Percentiles rank a stretch among this genome's conserved stretches.
Conservation (phyloP, 2,329 filamentous ascomycete species). For the Aspergillus transmontanensis region DNA sequence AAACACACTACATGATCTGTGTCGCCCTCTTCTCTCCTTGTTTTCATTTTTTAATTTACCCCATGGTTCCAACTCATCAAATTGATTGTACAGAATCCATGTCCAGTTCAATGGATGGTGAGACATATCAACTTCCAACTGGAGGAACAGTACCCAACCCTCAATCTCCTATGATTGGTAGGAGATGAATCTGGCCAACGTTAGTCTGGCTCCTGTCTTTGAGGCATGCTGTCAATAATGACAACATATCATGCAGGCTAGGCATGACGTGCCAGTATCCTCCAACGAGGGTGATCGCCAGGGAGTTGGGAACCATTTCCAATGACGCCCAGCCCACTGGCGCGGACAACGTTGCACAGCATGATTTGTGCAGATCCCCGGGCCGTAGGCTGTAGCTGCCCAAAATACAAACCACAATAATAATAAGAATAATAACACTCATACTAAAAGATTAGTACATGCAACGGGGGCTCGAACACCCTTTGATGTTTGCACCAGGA, state of each 20-base stretch:
- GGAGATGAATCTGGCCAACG: constrained; percentile 13
- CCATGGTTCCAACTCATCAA: background rate
- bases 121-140: constrained; percentile 16
- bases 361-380: constrained; percentile 23
- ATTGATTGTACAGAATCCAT: background rate
- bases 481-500: constrained; percentile 22
- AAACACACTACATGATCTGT: background rate
- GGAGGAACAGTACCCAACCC: constrained; percentile 22
- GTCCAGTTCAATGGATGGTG: background rate
- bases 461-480: constrained; percentile 16
- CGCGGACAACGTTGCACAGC: constrained; percentile 24
- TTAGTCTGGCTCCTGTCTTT: background rate
- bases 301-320: constrained; percentile 16
- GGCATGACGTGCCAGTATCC: constrained; percentile 23
- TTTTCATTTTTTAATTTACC: background rate
- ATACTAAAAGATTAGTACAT: constrained; percentile 8
- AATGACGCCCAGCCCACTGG: constrained; percentile 17
- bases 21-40: background rate
- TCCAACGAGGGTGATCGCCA: constrained; percentile 12
- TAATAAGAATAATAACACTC: background rate
- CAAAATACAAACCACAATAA: constrained; percentile 14
- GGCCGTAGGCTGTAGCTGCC: constrained; percentile 23
- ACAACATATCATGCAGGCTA: constrained; percentile 18
- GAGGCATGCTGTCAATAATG: constrained; percentile 7
- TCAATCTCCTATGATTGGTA: constrained; percentile 10